A percentile compares a stretch with the other conserved stretches of the same genome.
Evolutionary conservation across 164 flowering plant genomes (phyloP).

Genomic region (Cinnamomum micranthum): DNA sequence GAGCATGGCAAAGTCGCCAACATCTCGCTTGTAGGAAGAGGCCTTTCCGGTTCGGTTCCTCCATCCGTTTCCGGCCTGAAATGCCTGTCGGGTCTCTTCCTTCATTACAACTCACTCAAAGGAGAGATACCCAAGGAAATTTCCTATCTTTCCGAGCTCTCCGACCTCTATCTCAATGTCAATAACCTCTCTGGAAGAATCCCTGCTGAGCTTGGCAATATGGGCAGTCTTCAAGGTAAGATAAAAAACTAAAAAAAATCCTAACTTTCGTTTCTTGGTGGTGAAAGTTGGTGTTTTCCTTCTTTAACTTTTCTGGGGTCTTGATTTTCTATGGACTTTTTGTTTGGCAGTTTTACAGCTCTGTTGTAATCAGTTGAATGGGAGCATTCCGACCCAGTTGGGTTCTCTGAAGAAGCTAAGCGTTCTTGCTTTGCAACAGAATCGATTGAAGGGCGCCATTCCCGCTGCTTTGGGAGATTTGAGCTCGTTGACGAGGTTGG

Average conservation of each 20-base stretch:
- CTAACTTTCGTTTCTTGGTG: too few relatives aligned
- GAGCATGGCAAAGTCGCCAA: slow-evolving; percentile 68
- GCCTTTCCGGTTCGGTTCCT: slow-evolving; percentile 65
- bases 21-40: slow-evolving; percentile 78
- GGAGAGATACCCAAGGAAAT: slow-evolving; percentile 84
- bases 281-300: background rate
- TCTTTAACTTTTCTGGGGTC: background rate
- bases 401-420: slow-evolving; percentile 68
- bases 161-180: slow-evolving; percentile 82
- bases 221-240: slow-evolving; percentile 80
- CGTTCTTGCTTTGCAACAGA: slow-evolving; percentile 69
- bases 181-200: slow-evolving; percentile 73
- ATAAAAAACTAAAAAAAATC: background rate
- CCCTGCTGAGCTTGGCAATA: slow-evolving; percentile 61
- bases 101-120: slow-evolving; percentile 69
- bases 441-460: slow-evolving; percentile 69
- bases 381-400: slow-evolving; percentile 77
- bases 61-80: slow-evolving; percentile 57
- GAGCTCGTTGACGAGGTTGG: slow-evolving; percentile 54
- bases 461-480: slow-evolving; percentile 87
- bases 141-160: slow-evolving; percentile 49
- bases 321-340: background rate
- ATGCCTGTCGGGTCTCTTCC: slow-evolving; percentile 77
- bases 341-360: slow-evolving; percentile 74
- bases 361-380: slow-evolving; percentile 67